These are phyloP conservation scores for Mitragyna speciosa DNA, from an alignment of 257 asterid species.

Conservation along the genomic window DNA sequence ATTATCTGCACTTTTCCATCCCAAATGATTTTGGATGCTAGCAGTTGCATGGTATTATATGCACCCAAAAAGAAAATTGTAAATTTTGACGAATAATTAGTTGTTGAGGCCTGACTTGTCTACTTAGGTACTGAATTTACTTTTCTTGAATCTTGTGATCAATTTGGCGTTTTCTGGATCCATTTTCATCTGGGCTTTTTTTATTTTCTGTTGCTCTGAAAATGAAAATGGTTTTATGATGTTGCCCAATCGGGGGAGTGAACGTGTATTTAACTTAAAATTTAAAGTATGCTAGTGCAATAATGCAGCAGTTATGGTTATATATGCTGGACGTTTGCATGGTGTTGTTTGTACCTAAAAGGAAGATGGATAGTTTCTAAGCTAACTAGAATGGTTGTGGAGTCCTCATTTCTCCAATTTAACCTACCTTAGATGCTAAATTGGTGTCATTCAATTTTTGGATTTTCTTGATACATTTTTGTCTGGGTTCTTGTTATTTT, in stretches of 20 bases:
- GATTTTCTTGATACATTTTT: neutral
- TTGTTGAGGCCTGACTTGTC: neutral
- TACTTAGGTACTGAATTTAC: neutral
- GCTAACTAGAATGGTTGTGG: too few species aligned
- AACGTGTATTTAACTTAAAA: too few species aligned
- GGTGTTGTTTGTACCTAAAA: neutral
- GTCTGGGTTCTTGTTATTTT: slow-evolving; percentile 16
- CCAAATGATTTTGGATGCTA: too few species aligned
- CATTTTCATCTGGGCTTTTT: slow-evolving; percentile 16
- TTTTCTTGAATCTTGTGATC: neutral
- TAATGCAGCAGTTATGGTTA: neutral
- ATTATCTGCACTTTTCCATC: neutral
- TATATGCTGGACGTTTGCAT: neutral
- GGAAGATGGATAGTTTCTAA: too few species aligned
- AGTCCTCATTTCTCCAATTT: neutral
- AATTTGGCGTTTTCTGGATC: neutral
- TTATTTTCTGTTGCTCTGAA: neutral
- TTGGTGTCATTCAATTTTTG: neutral
- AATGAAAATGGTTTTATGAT: neutral
- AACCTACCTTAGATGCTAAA: neutral
- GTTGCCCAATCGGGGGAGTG: too few species aligned
- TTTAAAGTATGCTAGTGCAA: neutral
- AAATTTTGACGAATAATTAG: neutral
- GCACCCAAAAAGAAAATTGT: neutral
- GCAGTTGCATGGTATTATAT: neutral